These are phyloP conservation scores for Cladosporium sp. DNA, from an alignment of 2,329 filamentous ascomycete species.

Conservation along the genomic window DNA sequence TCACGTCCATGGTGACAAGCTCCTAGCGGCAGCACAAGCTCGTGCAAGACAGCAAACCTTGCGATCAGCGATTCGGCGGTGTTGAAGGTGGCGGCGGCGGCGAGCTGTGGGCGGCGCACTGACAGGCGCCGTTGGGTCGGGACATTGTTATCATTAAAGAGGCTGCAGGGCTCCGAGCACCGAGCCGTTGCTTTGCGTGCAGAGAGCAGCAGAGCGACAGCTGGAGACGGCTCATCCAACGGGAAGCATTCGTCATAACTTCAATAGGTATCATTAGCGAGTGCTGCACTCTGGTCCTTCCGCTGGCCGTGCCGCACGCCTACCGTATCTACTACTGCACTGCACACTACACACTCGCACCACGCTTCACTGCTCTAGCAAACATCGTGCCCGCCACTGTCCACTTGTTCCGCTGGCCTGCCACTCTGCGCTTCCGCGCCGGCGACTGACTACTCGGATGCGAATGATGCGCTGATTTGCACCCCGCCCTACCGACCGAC, in stretches of 20 bases:
- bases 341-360: not conserved
- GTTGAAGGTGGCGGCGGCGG: no score
- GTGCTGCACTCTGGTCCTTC: not conserved
- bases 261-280: no score
- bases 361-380: not conserved
- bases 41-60: no score
- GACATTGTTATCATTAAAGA: no score
- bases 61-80: no score
- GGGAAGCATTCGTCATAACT: not conserved
- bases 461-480: constrained; percentile 1
- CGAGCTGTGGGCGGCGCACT: not conserved
- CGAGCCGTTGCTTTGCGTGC: no score
- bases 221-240: no score
- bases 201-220: no score
- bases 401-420: not conserved
- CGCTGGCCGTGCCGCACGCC: not conserved
- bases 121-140: not conserved
- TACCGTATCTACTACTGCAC: not conserved
- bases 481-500: constrained; percentile 1
- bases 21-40: no score
- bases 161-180: no score
- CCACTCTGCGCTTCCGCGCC: not conserved
- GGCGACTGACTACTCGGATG: not conserved
- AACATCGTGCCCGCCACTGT: not conserved
- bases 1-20: no score